These are phyloP conservation scores for Diaporthe caulivora DNA, from an alignment of 2,329 filamentous ascomycete species.

Conservation along the genomic window DNA sequence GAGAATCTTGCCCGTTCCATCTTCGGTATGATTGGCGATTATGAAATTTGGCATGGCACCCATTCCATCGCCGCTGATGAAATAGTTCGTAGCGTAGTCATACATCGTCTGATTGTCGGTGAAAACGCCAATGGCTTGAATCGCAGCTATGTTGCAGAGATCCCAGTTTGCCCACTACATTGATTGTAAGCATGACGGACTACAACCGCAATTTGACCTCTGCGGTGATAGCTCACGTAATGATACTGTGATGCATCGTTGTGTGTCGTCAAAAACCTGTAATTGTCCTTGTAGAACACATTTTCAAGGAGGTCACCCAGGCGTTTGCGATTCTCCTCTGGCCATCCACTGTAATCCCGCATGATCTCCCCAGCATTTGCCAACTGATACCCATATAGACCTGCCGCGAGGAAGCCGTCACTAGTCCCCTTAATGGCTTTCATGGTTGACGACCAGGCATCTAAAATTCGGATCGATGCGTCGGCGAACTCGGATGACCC, in stretches of 20 bases:
- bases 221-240: slow-evolving; percentile 35
- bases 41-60: slow-evolving; percentile 46
- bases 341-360: slow-evolving; percentile 41
- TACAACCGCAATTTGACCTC: background rate
- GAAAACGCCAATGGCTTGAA: slow-evolving; percentile 53
- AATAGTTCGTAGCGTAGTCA: slow-evolving; percentile 50
- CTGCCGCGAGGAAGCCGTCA: slow-evolving; percentile 51
- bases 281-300: background rate
- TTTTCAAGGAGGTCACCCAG: background rate
- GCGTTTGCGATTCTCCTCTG: background rate
- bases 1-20: slow-evolving; percentile 45
- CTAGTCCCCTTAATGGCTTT: slow-evolving; percentile 46
- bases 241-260: slow-evolving; percentile 44
- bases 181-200: background rate
- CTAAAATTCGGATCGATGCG: slow-evolving; percentile 48
- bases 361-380: slow-evolving; percentile 55
- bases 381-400: slow-evolving; percentile 55
- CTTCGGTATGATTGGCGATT: slow-evolving; percentile 39
- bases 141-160: slow-evolving; percentile 52
- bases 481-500: slow-evolving; percentile 48
- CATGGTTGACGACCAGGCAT: slow-evolving; percentile 51
- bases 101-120: slow-evolving; percentile 53
- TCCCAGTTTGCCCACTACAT: slow-evolving; percentile 53
- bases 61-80: slow-evolving; percentile 50
- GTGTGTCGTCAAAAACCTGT: slow-evolving; percentile 48